A percentile compares a stretch with the other conserved stretches of the same genome.
Conservation (phyloP, 2,329 filamentous ascomycete genomes). For the Pseudogymnoascus sp. region DNA sequence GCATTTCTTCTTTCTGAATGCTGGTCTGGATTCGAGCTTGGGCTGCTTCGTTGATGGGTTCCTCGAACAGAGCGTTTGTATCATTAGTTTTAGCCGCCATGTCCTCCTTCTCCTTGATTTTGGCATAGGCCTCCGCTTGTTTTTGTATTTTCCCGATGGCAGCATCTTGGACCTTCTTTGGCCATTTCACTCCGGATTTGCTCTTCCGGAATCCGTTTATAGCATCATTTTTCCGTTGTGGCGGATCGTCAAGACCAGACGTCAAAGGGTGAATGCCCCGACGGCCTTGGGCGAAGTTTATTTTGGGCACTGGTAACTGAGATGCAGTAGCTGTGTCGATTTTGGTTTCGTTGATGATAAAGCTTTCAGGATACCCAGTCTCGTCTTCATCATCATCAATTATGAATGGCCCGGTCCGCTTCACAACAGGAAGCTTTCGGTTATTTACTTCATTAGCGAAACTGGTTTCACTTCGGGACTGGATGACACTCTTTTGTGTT, state of each 20-base stretch:
- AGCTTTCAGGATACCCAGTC: background rate
- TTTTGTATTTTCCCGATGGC: background rate
- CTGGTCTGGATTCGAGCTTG: background rate
- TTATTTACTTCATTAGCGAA: background rate
- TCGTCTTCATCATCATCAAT: background rate
- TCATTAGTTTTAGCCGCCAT: background rate
- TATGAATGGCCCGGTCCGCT: background rate
- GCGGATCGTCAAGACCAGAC: background rate
- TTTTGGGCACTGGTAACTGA: background rate
- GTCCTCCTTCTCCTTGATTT: conserved; percentile 1
- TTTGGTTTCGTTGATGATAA: background rate
- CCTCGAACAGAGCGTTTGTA: background rate
- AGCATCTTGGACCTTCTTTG: background rate
- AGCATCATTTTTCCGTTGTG: background rate
- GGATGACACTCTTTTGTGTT: background rate
- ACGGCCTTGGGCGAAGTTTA: background rate
- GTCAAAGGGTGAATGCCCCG: background rate
- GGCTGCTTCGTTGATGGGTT: background rate
- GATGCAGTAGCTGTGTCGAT: too few species aligned
- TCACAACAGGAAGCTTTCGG: background rate
- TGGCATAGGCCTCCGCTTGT: background rate
- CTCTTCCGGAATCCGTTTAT: background rate
- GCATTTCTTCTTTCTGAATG: background rate
- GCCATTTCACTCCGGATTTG: background rate
- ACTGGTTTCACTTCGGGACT: background rate